These are phyloP conservation scores for Pythium biforme DNA, from an alignment of 352 stramenopile species.

Conservation along the genomic window DNA sequence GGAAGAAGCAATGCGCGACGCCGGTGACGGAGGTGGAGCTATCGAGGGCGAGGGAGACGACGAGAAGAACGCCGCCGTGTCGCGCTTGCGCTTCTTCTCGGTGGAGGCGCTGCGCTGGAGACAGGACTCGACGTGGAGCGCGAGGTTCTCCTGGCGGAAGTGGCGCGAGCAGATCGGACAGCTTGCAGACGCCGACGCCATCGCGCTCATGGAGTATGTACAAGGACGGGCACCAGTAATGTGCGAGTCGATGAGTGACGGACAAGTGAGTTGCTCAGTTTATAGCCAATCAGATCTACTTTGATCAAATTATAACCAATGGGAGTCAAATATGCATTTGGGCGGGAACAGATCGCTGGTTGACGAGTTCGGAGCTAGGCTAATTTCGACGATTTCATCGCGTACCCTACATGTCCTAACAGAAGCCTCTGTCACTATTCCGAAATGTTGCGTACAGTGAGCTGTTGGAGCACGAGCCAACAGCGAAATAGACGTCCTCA, in stretches of 20 bases:
- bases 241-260: background rate
- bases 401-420: background rate
- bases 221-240: too few relatives aligned
- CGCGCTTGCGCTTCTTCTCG: conserved; percentile 58
- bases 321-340: background rate
- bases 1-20: background rate
- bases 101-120: conserved; percentile 27
- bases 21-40: background rate
- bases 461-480: conserved; percentile 4
- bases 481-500: background rate
- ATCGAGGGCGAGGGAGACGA: too few relatives aligned
- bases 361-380: background rate
- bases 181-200: conserved; percentile 34
- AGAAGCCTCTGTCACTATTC: background rate
- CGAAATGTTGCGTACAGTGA: background rate
- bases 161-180: conserved; percentile 81
- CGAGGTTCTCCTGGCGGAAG: conserved; percentile 70
- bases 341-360: background rate
- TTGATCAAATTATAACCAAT: background rate
- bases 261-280: conserved; percentile 2
- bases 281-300: conserved; percentile 7
- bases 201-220: conserved; percentile 12
- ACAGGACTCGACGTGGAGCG: conserved; percentile 74
- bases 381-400: background rate
- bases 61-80: conserved; percentile 1